Percentiles rank a stretch among this genome's conserved stretches.
phyloP scores from a whole-genome alignment of 2,329 filamentous ascomycete species.

The Botryosphaeria agaves region DNA sequence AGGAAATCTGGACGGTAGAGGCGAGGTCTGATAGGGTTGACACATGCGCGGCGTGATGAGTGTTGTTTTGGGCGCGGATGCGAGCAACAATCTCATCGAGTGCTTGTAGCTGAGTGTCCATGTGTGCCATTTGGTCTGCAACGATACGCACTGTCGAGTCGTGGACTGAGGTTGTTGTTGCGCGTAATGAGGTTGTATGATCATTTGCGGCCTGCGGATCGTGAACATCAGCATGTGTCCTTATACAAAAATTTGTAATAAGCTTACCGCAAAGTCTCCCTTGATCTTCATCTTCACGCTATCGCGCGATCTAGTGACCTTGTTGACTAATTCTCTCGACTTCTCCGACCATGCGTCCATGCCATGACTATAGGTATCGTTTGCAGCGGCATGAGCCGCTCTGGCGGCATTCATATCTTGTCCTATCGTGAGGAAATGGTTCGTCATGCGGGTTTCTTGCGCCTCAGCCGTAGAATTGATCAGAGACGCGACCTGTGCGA shows the following conservation, averaged over 20 bases:
- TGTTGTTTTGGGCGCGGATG: conserved; percentile 63
- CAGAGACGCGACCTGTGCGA: conserved; percentile 61
- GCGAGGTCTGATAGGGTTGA: conserved; percentile 50
- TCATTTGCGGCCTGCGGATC: conserved; percentile 58
- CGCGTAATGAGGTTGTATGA: conserved; percentile 68
- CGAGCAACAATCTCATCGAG: conserved; percentile 81
- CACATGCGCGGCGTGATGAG: conserved; percentile 54
- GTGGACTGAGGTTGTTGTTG: conserved; percentile 72
- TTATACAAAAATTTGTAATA: no score
- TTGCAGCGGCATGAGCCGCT: conserved; percentile 42
- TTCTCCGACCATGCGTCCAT: conserved; percentile 61
- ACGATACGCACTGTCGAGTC: conserved; percentile 81
- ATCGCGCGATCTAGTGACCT: conserved; percentile 57
- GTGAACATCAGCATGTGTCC: no score
- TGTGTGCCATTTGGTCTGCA: conserved; percentile 71
- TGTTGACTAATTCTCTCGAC: conserved; percentile 51
- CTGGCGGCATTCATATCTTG: conserved; percentile 48
- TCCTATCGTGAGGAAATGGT: conserved; percentile 44
- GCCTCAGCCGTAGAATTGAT: conserved; percentile 56
- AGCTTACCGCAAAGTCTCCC: conserved; percentile 69
- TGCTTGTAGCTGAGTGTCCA: conserved; percentile 75
- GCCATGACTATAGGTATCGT: conserved; percentile 47
- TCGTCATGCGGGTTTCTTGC: conserved; percentile 54
- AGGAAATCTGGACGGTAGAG: conserved; percentile 53
- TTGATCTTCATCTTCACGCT: conserved; percentile 66